Percentiles rank a stretch among this genome's conserved stretches.
Evolutionary conservation across 768 basidiomycete species (phyloP).

Genomic region (Agaricus blazei): DNA sequence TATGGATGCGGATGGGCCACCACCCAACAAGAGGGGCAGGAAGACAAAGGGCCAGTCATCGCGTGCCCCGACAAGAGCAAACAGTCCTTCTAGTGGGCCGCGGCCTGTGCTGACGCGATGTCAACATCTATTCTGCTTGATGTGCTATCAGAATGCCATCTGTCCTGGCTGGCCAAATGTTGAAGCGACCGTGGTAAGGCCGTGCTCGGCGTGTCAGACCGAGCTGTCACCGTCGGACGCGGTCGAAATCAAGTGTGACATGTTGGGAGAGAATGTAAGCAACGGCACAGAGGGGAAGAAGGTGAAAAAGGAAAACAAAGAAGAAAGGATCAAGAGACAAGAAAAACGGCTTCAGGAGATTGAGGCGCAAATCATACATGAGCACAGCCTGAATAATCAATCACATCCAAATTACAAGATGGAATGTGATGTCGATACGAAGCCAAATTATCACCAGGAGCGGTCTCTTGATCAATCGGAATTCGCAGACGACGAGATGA

Average conservation of each 20-base stretch:
- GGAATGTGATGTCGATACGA: background rate
- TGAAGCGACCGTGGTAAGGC: slow-evolving; percentile 44
- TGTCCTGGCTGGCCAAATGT: slow-evolving; percentile 80
- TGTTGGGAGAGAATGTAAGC: slow-evolving; percentile 29
- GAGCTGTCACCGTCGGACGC: slow-evolving; percentile 68
- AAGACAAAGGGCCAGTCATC: slow-evolving; percentile 47
- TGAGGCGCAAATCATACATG: slow-evolving; percentile 7
- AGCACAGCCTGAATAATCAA: background rate
- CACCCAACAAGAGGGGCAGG: slow-evolving; percentile 40
- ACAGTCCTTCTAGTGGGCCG: slow-evolving; percentile 54
- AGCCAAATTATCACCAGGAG: background rate
- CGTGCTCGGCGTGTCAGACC: slow-evolving; percentile 77
- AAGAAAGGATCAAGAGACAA: slow-evolving; percentile 47
- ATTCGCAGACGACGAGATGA: background rate
- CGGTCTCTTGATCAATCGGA: background rate
- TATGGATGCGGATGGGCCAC: slow-evolving; percentile 44
- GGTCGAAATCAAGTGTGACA: slow-evolving; percentile 73
- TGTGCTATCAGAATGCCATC: slow-evolving; percentile 79
- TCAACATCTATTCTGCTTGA: slow-evolving; percentile 87
- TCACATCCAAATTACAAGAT: background rate
- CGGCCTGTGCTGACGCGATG: slow-evolving; percentile 84
- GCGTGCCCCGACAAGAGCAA: slow-evolving; percentile 69
- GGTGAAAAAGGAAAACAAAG: slow-evolving; percentile 7
- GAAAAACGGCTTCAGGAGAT: slow-evolving; percentile 62
- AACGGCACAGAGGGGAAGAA: slow-evolving; percentile 39